Evolutionary conservation across 2,329 filamentous ascomycete genomes (phyloP).

Genomic region (Ambrosiella cleistominuta): DNA sequence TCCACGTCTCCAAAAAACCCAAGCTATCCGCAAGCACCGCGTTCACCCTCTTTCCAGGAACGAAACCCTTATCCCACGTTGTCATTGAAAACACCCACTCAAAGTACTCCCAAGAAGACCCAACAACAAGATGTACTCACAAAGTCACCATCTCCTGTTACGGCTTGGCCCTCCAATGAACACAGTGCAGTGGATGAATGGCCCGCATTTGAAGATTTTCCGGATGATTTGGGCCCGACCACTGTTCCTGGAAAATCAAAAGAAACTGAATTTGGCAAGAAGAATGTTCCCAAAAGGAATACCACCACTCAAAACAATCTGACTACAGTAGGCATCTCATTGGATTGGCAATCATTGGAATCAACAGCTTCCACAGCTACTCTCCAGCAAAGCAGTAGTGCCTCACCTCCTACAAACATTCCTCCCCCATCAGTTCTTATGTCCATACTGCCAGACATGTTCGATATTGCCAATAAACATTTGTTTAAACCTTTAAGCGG

Average conservation of each 20-base stretch:
- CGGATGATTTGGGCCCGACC: slow-evolving; percentile 14
- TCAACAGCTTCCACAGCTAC: neutral
- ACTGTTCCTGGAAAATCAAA: neutral
- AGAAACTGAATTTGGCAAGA: neutral
- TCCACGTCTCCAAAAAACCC: slow-evolving; percentile 9
- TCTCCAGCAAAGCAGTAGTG: neutral
- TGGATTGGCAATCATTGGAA: neutral
- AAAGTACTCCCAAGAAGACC: slow-evolving; percentile 17
- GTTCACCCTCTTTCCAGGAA: slow-evolving; percentile 34
- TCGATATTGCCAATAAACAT: slow-evolving; percentile 44
- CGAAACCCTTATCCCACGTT: slow-evolving; percentile 36
- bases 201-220: slow-evolving; percentile 33
- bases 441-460: slow-evolving; percentile 53
- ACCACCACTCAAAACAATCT: neutral
- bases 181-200: slow-evolving; percentile 26
- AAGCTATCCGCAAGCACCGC: slow-evolving; percentile 30
- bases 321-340: neutral
- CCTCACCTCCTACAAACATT: slow-evolving; percentile 60
- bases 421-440: slow-evolving; percentile 75
- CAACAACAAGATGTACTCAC: neutral
- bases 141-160: slow-evolving; percentile 21
- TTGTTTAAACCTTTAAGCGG: slow-evolving; percentile 49
- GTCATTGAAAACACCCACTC: slow-evolving; percentile 27
- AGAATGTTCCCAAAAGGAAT: neutral
- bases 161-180: slow-evolving; percentile 28